These are phyloP conservation scores for Dendrobium chrysotoxum DNA, from an alignment of 106 monocot species.

Conservation along the genomic window DNA sequence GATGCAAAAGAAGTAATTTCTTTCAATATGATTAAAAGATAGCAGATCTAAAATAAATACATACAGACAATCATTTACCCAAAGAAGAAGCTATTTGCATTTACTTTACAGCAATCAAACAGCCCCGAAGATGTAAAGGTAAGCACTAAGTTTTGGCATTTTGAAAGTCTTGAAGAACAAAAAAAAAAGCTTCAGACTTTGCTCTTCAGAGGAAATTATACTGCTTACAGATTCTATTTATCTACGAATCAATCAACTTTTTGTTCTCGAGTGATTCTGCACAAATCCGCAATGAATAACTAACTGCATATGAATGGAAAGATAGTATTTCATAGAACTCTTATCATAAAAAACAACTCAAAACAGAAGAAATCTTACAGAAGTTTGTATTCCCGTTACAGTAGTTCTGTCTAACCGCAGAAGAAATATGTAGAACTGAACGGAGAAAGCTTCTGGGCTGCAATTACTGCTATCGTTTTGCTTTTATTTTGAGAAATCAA, in stretches of 20 bases:
- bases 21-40: too few relatives aligned
- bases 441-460: neutral
- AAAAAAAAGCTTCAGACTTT: neutral
- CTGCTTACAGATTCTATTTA: neutral
- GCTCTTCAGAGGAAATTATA: neutral
- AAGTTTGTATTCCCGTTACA: neutral
- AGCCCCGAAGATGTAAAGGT: neutral
- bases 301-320: neutral
- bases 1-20: neutral
- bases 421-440: neutral
- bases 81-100: neutral
- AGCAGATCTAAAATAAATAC: neutral
- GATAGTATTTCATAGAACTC: neutral
- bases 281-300: neutral
- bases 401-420: neutral
- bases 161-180: neutral
- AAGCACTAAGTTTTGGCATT: too few relatives aligned
- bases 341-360: neutral
- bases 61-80: neutral
- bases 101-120: neutral
- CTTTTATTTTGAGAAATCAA: neutral
- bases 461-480: neutral
- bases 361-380: neutral
- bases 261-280: too few relatives aligned
- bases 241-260: neutral